Evolutionary conservation across 108 stramenopile genomes (phyloP), one percentile per base, ranked within the genome.

Genomic region (Pseudonitzschia pungens): DNA sequence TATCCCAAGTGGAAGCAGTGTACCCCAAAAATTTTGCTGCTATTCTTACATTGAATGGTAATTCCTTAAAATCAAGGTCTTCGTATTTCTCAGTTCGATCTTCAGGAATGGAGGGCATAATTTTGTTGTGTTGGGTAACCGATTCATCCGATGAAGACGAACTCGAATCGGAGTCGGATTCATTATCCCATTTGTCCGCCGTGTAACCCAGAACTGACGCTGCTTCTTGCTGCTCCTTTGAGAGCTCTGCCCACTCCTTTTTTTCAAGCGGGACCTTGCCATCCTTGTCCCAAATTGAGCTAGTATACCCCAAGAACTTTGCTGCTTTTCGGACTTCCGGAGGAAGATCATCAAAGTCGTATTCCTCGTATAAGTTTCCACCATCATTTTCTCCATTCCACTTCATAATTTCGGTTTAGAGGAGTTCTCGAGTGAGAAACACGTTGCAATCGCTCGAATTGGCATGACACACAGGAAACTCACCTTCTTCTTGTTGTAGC

Each of bases 311-410:
- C 14, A 87, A 57, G 4, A 73, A 27, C 8, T 32, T 12, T 50
- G 80, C 82, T 18, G 82, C 85, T n/a, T 75, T 64, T 66, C 77
- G 74, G 16, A 77, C 77, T 27, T 89, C 75, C 0, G 41, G 32
- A 40, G 81, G 80, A 31, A 86, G 36, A 32, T 86, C 82, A 4
- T 67, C 77, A 80, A 82, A 86, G 55, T 78, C 77, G n/a, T 65
- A 54, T 36, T 68, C 76, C 12, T 81, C 80, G 76, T 77, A 73
- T 15, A 42, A 44, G 36, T 20, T 54, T 16, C 32, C 52, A 10
- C 32, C 52, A 10, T 31, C 33, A 22, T 12, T 6, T 21, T 32
- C 66, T 64, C 53, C 29, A 16, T 70, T 53, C 56, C 53, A 32
- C 55, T 28, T 18, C 22, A 21, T 3, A n/a, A 15, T 15, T 54